Percentiles rank a stretch among this genome's conserved stretches.
These are phyloP conservation scores for Phytophthora ramorum DNA, from an alignment of 352 stramenopile genomes.

Conservation along the genomic window DNA sequence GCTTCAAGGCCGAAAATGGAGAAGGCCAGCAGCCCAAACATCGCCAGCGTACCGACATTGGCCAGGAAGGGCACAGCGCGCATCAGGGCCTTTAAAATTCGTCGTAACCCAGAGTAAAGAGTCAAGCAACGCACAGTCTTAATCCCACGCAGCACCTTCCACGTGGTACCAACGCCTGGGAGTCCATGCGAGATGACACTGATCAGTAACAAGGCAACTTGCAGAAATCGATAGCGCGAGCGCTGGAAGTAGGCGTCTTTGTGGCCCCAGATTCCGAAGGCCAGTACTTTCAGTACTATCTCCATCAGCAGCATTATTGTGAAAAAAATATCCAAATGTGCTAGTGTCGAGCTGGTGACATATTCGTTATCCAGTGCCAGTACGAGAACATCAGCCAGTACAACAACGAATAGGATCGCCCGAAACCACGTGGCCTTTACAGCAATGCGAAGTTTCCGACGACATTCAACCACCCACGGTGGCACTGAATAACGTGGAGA, in stretches of 20 bases:
- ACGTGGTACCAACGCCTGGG: constrained; percentile 23
- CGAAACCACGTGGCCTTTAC: constrained; percentile 65
- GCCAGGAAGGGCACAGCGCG: constrained; percentile 77
- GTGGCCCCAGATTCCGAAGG: constrained; percentile 53
- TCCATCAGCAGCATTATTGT: constrained; percentile 71
- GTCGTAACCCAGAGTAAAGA: constrained; percentile 64
- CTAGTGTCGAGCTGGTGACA: constrained; percentile 30
- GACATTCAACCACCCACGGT: constrained; percentile 36
- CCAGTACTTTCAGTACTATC: constrained; percentile 60
- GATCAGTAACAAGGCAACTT: constrained; percentile 52
- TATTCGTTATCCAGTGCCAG: constrained; percentile 69
- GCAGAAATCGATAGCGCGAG: constrained; percentile 58
- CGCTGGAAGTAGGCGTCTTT: constrained; percentile 59
- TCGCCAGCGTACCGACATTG: constrained; percentile 73
- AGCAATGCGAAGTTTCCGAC: constrained; percentile 30
- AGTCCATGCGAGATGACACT: constrained; percentile 61
- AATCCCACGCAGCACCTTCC: constrained; percentile 67
- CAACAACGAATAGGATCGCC: constrained; percentile 45
- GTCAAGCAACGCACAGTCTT: constrained; percentile 76
- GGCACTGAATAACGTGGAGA: constrained; percentile 11
- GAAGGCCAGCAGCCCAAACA: constrained; percentile 82
- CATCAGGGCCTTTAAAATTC: constrained; percentile 71
- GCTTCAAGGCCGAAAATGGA: constrained; percentile 82
- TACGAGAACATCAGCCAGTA: constrained; percentile 61
- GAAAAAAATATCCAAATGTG: constrained; percentile 58